phyloP scores from a whole-genome alignment of 2,329 filamentous ascomycete genomes.

The Chaetomium globosum region DNA sequence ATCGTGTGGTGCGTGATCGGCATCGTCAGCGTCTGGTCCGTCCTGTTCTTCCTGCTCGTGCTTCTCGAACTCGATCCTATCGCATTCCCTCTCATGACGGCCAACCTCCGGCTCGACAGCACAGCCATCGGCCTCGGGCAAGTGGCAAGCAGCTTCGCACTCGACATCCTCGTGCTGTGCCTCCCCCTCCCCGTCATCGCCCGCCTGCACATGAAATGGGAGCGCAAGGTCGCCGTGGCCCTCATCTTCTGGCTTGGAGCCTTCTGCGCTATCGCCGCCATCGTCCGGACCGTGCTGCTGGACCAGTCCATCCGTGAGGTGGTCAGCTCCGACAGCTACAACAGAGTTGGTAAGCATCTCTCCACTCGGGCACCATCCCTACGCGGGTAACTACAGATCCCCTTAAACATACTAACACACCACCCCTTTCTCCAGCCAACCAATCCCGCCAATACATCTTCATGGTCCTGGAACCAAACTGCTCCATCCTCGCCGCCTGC shows the following conservation, averaged over 20 bases:
- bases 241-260: background rate
- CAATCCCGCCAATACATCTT: background rate
- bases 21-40: background rate
- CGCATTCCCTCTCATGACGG: background rate
- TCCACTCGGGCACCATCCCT: too few species aligned
- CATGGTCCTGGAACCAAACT: background rate
- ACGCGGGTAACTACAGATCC: too few species aligned
- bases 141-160: background rate
- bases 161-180: background rate
- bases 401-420: background rate
- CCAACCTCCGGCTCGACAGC: background rate
- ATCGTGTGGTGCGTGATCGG: background rate
- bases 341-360: background rate
- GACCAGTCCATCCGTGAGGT: background rate
- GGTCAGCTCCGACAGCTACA: background rate
- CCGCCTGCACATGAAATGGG: background rate
- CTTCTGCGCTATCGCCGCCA: background rate
- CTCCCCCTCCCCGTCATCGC: background rate
- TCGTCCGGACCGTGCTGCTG: background rate
- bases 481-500: background rate
- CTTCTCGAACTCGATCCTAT: background rate
- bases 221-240: background rate
- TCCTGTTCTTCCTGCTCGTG: conserved; percentile 2
- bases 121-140: background rate
- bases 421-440: background rate